These are phyloP conservation scores for Kregervanrija fluxuum DNA, from an alignment of 805 yeast species.

Conservation along the genomic window DNA sequence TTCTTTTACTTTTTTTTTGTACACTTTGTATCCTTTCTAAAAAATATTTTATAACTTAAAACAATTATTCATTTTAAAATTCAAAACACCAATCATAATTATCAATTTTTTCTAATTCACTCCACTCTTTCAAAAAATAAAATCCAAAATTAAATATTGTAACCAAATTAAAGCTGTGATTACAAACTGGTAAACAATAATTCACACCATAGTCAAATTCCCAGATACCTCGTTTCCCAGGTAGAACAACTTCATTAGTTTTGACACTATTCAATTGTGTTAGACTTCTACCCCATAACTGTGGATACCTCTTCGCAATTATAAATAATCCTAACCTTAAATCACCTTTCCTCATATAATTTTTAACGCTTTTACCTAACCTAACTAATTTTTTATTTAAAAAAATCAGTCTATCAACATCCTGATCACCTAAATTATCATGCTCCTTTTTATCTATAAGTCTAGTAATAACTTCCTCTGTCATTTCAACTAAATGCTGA, in stretches of 20 bases:
- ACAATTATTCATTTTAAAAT: too few relatives aligned
- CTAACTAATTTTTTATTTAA: slow-evolving; percentile 6
- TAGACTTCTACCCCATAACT: slow-evolving; percentile 6
- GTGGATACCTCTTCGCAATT: slow-evolving; percentile 12
- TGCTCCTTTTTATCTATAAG: neutral
- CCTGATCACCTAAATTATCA: neutral
- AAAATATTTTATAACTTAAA: too few relatives aligned
- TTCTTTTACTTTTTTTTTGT: too few relatives aligned
- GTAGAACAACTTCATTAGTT: slow-evolving; percentile 3
- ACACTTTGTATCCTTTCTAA: too few relatives aligned
- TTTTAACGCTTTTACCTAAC: slow-evolving; percentile 3
- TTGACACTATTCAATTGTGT: slow-evolving; percentile 4
- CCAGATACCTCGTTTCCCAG: neutral
- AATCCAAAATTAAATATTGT: slow-evolving; percentile 19
- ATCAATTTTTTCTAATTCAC: slow-evolving; percentile 2
- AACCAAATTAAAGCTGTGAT: slow-evolving; percentile 7
- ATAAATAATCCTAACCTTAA: slow-evolving; percentile 8
- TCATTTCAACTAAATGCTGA: neutral
- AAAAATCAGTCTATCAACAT: slow-evolving; percentile 5
- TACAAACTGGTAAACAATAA: slow-evolving; percentile 13
- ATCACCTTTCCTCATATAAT: slow-evolving; percentile 14
- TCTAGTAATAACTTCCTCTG: neutral
- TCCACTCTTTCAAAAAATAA: slow-evolving; percentile 17
- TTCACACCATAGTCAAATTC: slow-evolving; percentile 6
- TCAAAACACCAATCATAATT: slow-evolving; percentile 13